Base-by-base conservation (phyloP, 176 grass and related monocot species). In the Aechmea fasciata region DNA sequence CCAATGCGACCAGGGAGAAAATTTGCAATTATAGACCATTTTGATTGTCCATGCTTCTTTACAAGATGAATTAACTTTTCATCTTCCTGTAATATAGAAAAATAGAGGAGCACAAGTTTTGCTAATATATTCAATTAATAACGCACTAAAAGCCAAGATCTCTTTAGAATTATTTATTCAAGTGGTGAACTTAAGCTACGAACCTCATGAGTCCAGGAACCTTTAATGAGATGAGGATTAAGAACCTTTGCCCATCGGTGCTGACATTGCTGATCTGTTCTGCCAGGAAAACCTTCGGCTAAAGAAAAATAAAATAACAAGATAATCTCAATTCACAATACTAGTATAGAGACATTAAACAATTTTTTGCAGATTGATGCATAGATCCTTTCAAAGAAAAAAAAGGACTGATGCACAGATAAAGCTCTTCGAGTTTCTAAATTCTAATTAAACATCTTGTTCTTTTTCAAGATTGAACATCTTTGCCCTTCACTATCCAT, bases 241-340 rank as follows among this genome's bases (percentile, higher is more conserved):
- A 93, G 90, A 82, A 93, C 94, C 72, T 99, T 99, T 78, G 92
- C 84, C 89, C 89, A 99, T 12, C 90, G 71, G 85, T 99, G 94
- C 55, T 93, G 88, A 69, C 94, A 99, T 75, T 99, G 94, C 70
- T 93, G 89, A 72, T 99, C 87, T 68, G 94, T 99, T 71, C 89
- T 99, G 69, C 90, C 84, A 48, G 83, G 87, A 71, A 93, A 99
- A 57, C 55, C 81, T 80, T 87, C 86, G 80, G 87, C 94, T 99
- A 1, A 18, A 18, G 15, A 18, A 61, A 18, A 61, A 22, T 3
- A 13, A 19, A n/a, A 10, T 2, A 61, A 22, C n/a, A 61, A 61
- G 15, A 18, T 61, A 61, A 61, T 8, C 17, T 9, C 55, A 61
- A 61, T 19, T 61, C 55, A 61, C 15, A 18, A 18, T 20, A 17